phyloP scores from a whole-genome alignment of 495 filamentous ascomycete species.

The Neurospora pannonica region DNA sequence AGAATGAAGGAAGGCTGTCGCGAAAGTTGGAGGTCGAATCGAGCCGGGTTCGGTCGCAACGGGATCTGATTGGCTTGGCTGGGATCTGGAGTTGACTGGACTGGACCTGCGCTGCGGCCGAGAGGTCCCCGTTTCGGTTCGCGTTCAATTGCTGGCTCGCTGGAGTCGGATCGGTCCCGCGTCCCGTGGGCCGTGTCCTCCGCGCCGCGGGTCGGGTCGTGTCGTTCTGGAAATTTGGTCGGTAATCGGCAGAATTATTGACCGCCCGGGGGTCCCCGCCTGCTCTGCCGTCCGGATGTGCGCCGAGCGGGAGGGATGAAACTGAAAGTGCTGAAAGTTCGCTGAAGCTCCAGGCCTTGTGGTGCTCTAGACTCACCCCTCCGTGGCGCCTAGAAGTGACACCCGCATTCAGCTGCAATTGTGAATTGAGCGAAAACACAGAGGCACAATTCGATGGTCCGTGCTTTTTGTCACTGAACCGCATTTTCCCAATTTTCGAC shows the following conservation, averaged over 20 bases:
- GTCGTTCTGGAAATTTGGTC: slow-evolving; percentile 6
- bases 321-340: not conserved
- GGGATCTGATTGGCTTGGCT: not conserved
- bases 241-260: slow-evolving; percentile 14
- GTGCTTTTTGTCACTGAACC: slow-evolving; percentile 1
- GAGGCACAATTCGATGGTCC: not conserved
- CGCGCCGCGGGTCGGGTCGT: not conserved
- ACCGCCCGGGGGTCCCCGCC: slow-evolving; percentile 3
- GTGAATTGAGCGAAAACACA: not conserved
- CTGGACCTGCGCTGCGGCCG: not conserved
- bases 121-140: not conserved
- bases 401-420: not conserved
- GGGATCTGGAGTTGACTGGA: not conserved
- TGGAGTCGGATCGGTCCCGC: not conserved
- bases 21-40: not conserved
- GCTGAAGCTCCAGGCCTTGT: not conserved
- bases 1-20: not conserved
- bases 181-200: not conserved
- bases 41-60: not conserved
- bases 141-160: not conserved
- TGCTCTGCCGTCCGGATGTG: not conserved
- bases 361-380: not conserved
- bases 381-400: not conserved
- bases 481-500: slow-evolving; percentile 28
- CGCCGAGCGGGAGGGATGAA: not conserved